Evolutionary conservation across 441 rosid species (phyloP), one percentile per base, ranked within the genome.

Genomic region (Eutrema salsugineum): DNA sequence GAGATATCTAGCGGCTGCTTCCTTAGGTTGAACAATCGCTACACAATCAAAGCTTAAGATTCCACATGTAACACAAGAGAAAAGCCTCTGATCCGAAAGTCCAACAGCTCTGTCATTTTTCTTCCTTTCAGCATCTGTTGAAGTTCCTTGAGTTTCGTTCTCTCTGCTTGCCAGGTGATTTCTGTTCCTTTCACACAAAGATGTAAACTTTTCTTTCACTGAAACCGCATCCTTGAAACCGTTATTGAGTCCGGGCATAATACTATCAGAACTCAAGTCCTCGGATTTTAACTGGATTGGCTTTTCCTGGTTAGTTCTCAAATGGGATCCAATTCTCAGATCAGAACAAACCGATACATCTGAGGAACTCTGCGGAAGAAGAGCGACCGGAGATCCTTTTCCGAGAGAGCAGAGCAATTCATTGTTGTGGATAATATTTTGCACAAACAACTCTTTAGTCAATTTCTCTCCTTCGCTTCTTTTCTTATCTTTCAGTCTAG

Each of bases 61-160:
- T 77, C 99, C 99, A 77, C 99, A 96, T 0, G 93, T 87, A 66
- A 86, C 96, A 70, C 99, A 96, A 10, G 97, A 86, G 79, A 96
- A 93, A 66, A 89, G 90, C 78, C 94, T 88, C 81, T 91, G 98
- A 82, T 91, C 90, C 0, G 97, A 88, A 66, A 89, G 78, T 76
- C 82, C 85, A 67, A 83, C 88, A 66, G 82, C 80, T 71, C 73
- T 84, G 64, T 57, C 62, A 46, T 46, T 54, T 71, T 38, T 46
- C 63, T 71, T 81, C 61, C 72, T 70, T 72, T 80, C 87, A 33
- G 49, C 48, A 15, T 50, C 74, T 22, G 64, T 59, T 35, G 71
- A 12, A 50, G 72, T 63, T 57, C 60, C 75, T 14, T 28, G 48
- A 75, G 71, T 68, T 50, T 73, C 84, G 30, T 73, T 78, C 63